Base-by-base conservation (phyloP, 805 yeast genomes). In the Metschnikowia chrysomelidarum region DNA sequence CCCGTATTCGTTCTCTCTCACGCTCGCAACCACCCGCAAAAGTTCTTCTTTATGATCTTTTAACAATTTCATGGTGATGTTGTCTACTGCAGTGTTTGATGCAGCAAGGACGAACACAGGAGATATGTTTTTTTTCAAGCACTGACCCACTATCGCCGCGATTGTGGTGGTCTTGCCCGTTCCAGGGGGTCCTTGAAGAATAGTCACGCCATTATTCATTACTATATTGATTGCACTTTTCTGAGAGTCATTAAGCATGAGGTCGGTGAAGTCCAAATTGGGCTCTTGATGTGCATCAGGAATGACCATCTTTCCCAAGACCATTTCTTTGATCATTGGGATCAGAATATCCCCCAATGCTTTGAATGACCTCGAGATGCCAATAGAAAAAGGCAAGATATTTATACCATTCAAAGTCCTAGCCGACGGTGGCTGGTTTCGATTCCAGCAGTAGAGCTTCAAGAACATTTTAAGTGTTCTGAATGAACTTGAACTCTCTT, bases 81-180 rank as follows among this genome's bases (percentile, higher is more conserved):
- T 95, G 58, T 89, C 96, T 21, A 86, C 96, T 0, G 96, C 96
- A 30, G 88, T 89, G 59, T 88, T 88, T 8, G 96, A 87, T 11
- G 96, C 96, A 3, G 96, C 96, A 68, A 95, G 86, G 2, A 88
- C 96, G 25, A 88, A 66, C 8, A 88, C 77, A 42, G 76, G 75
- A 30, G 76, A 79, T 35, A 74, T 73, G 47, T 75, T 76, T 40
- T 80, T 50, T 37, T 77, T 75, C 3, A 78, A 69, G 35, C 87
- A 61, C 50, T 87, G 95, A 47, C 84, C 81, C 16, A 88, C 76
- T 36, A 89, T 84, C 0, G 94, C 80, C 1, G 95, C 91, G 0
- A 96, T 86, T 0, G 95, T 87, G 12, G 86, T 93, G 0, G 97
- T 89, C 55, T 88, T 88, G 57, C 97, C 97, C 0, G 97, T 88